A percentile compares a stretch with the other conserved stretches of the same genome.
Evolutionary conservation across 2,329 filamentous ascomycete species (phyloP).

Genomic region (Colletotrichum sp.): DNA sequence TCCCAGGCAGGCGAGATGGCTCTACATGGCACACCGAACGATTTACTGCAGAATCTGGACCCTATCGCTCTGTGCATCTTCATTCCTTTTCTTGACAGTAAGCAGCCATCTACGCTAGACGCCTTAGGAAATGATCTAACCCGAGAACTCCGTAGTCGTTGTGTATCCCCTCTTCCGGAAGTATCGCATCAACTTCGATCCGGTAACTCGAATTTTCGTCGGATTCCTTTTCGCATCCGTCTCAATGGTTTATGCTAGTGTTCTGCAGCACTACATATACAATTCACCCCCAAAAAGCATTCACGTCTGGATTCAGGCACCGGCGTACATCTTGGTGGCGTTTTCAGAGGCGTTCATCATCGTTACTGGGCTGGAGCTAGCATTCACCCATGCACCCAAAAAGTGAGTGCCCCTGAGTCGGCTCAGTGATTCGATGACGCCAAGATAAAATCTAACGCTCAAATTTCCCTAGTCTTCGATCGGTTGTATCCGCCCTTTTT

Average conservation of each 20-base stretch:
- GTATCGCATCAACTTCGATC: constrained; percentile 24
- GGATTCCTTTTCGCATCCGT: constrained; percentile 27
- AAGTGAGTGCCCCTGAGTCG: constrained; percentile 51
- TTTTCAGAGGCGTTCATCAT: constrained; percentile 67
- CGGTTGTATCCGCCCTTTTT: constrained; percentile 17
- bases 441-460: constrained; percentile 33
- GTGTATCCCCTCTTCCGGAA: constrained; percentile 26
- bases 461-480: neutral
- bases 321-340: constrained; percentile 63
- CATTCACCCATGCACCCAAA: constrained; percentile 72
- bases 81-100: constrained; percentile 31
- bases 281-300: constrained; percentile 36
- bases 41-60: constrained; percentile 32
- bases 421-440: constrained; percentile 61
- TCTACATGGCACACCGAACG: constrained; percentile 28
- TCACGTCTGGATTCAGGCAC: constrained; percentile 57
- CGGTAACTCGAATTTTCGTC: constrained; percentile 25
- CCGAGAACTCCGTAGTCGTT: neutral
- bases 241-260: constrained; percentile 27
- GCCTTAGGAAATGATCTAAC: neutral
- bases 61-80: constrained; percentile 30
- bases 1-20: constrained; percentile 30
- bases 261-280: constrained; percentile 26
- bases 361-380: constrained; percentile 74
- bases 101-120: neutral